Evolutionary conservation across 371 early-diverging fungal genomes (phyloP).

Genomic region (Choanephora cucurbitarum): DNA sequence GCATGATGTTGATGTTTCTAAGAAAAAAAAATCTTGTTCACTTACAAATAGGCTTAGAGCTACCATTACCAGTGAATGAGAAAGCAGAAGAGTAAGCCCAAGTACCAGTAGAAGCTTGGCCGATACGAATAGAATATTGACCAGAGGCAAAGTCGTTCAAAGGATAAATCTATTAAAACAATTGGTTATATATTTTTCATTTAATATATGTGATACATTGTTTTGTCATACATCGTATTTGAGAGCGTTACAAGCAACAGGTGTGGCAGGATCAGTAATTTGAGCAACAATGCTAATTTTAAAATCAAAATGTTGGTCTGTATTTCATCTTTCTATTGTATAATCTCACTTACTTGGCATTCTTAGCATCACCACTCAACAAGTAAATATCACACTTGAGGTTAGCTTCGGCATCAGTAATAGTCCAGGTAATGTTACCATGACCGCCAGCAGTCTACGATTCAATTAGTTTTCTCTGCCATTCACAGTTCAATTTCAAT

Average conservation of each 20-base stretch:
- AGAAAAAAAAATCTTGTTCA: background rate
- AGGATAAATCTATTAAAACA: slow-evolving; percentile 37
- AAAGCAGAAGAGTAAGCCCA: slow-evolving; percentile 52
- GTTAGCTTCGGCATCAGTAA: slow-evolving; percentile 29
- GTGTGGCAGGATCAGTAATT: slow-evolving; percentile 26
- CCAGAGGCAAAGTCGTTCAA: slow-evolving; percentile 50
- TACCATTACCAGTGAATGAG: slow-evolving; percentile 43
- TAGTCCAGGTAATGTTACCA: slow-evolving; percentile 48
- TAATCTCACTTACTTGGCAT: slow-evolving; percentile 39
- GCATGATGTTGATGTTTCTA: too few species aligned
- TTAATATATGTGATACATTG: background rate
- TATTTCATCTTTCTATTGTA: background rate
- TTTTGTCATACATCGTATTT: slow-evolving; percentile 28
- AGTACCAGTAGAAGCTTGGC: slow-evolving; percentile 29
- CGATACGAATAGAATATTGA: slow-evolving; percentile 52
- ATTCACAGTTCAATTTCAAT: too few species aligned
- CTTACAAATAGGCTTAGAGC: slow-evolving; percentile 41
- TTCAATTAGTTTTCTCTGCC: too few species aligned
- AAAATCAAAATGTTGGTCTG: background rate
- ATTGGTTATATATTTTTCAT: too few species aligned
- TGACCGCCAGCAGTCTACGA: slow-evolving; percentile 40
- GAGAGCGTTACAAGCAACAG: slow-evolving; percentile 27
- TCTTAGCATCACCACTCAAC: slow-evolving; percentile 42
- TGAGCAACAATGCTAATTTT: slow-evolving; percentile 31
- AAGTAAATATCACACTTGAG: slow-evolving; percentile 46